Evolutionary conservation across 352 stramenopile genomes (phyloP).

Genomic region (Phytophthora aleatoria): DNA sequence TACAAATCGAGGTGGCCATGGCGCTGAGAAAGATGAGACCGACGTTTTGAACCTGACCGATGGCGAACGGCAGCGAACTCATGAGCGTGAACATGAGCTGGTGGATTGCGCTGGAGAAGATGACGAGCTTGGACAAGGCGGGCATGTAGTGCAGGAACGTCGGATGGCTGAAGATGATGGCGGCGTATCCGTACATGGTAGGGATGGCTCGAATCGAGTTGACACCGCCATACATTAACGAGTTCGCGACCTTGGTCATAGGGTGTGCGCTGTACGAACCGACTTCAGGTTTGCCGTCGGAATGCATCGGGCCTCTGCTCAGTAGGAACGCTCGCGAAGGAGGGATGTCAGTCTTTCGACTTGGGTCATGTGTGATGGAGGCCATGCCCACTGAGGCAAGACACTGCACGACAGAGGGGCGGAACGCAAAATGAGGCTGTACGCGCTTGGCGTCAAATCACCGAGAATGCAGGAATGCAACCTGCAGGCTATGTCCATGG

Average conservation of each 20-base stretch:
- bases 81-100: conserved; percentile 88
- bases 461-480: conserved; percentile 16
- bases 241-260: conserved; percentile 55
- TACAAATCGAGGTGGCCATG: conserved; percentile 92
- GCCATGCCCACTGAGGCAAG: conserved; percentile 17
- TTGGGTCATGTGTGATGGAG: conserved; percentile 25
- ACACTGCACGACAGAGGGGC: conserved; percentile 1
- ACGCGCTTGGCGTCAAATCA: conserved; percentile 20
- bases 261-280: conserved; percentile 10
- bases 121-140: conserved; percentile 94
- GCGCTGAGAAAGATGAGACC: conserved; percentile 96
- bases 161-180: conserved; percentile 94
- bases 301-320: conserved; percentile 16
- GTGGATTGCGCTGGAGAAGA: conserved; percentile 96
- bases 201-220: conserved; percentile 94
- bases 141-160: conserved; percentile 86
- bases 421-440: conserved; percentile 23
- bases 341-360: conserved; percentile 20
- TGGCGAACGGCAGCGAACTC: conserved; percentile 94
- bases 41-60: conserved; percentile 97
- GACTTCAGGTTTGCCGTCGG: conserved; percentile 8
- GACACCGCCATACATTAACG: conserved; percentile 85
- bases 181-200: conserved; percentile 94
- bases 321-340: conserved; percentile 25
- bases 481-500: conserved; percentile 16